phyloP scores from a whole-genome alignment of 2,329 filamentous ascomycete genomes.

The Ceratocystis smalleyi region DNA sequence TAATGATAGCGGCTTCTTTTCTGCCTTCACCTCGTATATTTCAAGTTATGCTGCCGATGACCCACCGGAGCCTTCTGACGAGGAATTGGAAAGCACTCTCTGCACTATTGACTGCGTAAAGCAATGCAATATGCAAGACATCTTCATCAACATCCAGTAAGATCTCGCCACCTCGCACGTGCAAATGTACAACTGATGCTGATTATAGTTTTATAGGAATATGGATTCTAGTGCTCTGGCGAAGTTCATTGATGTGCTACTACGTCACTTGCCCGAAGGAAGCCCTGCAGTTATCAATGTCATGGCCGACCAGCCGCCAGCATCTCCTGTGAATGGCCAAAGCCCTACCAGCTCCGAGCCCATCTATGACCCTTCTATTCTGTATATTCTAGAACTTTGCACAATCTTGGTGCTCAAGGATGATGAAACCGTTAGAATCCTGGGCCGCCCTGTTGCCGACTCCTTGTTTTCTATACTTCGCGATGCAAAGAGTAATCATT shows the following conservation, averaged over 20 bases:
- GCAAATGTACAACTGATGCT: neutral
- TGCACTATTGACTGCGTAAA: slow-evolving; percentile 90
- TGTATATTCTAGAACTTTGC: slow-evolving; percentile 83
- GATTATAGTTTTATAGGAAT: slow-evolving; percentile 29
- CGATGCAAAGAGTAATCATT: slow-evolving; percentile 63
- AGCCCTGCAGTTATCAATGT: slow-evolving; percentile 66
- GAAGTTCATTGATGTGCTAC: slow-evolving; percentile 46
- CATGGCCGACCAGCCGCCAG: slow-evolving; percentile 63
- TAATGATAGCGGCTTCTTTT: slow-evolving; percentile 74
- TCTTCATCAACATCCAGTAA: slow-evolving; percentile 69
- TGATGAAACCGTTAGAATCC: slow-evolving; percentile 49
- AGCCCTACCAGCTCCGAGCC: slow-evolving; percentile 38
- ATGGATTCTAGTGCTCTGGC: slow-evolving; percentile 43
- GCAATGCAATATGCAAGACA: slow-evolving; percentile 67
- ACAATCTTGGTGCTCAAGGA: slow-evolving; percentile 70
- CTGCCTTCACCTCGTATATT: slow-evolving; percentile 87
- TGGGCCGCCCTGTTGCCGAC: slow-evolving; percentile 69
- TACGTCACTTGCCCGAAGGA: slow-evolving; percentile 78
- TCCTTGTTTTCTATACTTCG: slow-evolving; percentile 68
- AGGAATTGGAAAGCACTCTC: slow-evolving; percentile 89
- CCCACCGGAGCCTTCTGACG: slow-evolving; percentile 89
- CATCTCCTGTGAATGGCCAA: slow-evolving; percentile 44
- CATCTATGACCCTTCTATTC: slow-evolving; percentile 68
- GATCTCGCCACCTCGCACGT: slow-evolving; percentile 23
- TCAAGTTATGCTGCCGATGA: slow-evolving; percentile 98